Percentiles rank a stretch among this genome's conserved stretches.
These are phyloP conservation scores for Eucalyptus melliodora DNA, from an alignment of 345 rosid species.

Conservation along the genomic window DNA sequence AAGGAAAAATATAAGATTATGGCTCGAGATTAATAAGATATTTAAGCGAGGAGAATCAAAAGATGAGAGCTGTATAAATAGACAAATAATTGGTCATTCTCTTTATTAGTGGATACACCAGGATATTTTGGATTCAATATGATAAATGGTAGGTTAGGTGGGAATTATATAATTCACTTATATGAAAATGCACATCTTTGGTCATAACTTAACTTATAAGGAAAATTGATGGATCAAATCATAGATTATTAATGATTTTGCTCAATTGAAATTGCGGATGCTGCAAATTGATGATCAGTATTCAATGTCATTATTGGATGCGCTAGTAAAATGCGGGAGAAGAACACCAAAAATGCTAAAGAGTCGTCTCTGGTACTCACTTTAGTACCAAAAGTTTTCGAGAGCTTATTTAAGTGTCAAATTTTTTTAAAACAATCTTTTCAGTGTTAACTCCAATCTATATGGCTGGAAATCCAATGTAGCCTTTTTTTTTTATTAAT, in stretches of 20 bases:
- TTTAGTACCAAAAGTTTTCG: too few species aligned
- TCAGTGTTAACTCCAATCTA: fast-evolving
- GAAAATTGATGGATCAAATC: not conserved
- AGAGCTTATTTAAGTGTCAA: too few species aligned
- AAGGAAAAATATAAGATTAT: not conserved
- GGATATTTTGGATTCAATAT: not conserved
- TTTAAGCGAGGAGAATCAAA: not conserved
- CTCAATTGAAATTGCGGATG: fast-evolving
- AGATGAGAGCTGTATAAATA: not conserved
- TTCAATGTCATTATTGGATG: not conserved
- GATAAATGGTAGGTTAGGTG: not conserved
- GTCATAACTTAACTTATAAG: not conserved
- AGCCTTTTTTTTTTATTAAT: too few species aligned
- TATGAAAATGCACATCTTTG: not conserved
- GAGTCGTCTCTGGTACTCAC: fast-evolving
- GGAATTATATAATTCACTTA: too few species aligned
- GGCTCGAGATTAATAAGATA: not conserved
- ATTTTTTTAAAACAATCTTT: too few species aligned
- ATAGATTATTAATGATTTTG: too few species aligned
- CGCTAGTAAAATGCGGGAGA: not conserved
- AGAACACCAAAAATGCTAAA: too few species aligned
- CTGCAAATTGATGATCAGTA: not conserved
- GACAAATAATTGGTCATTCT: not conserved
- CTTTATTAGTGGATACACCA: not conserved
- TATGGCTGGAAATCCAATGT: fast-evolving